Evolutionary conservation across 345 rosid species (phyloP), one percentile per base, ranked within the genome.

Genomic region (Citrus australasica): DNA sequence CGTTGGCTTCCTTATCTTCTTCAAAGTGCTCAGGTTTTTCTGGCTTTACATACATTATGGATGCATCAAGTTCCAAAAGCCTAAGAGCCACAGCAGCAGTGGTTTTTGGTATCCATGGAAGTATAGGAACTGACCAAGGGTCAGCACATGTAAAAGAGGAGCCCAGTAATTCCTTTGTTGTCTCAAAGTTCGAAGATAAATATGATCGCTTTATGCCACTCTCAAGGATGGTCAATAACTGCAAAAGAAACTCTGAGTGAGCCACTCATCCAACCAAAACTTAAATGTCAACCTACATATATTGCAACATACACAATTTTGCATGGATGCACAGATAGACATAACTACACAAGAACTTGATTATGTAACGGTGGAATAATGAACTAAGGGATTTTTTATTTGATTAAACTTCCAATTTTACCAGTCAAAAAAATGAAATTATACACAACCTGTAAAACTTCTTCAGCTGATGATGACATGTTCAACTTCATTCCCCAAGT

Each of bases 81-180:
- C 99, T 91, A 80, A 93, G 74, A 82, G 94, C 95, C 69, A 89
- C 91, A 38, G 98, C 99, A 64, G 96, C 86, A 72, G 88, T 82
- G 46, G 98, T 91, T 85, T 82, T 88, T n/a, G 99, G 99, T 80
- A 94, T 86, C 99, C 99, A 97, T n/a, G 99, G 97, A 69, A 97
- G 92, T 46, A 93, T 87, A 62, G 86, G 76, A 80, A 92, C 88
- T 21, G 86, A 87, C 51, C 61, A 85, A 28, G 55, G 66, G 80
- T 83, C 84, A 74, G 78, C 69, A 69, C 61, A 69, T 7, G 32
- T 59, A 67, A 42, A 17, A 61, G 73, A 25, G 55, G 76, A 71
- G 79, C 90, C 88, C 84, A 93, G 74, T 65, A 92, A 84, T 82
- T 97, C 98, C 76, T 83, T 93, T 28, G 96, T 92, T 38, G 86